phyloP scores from a whole-genome alignment of 345 rosid genomes.

The Kandelia obovata region DNA sequence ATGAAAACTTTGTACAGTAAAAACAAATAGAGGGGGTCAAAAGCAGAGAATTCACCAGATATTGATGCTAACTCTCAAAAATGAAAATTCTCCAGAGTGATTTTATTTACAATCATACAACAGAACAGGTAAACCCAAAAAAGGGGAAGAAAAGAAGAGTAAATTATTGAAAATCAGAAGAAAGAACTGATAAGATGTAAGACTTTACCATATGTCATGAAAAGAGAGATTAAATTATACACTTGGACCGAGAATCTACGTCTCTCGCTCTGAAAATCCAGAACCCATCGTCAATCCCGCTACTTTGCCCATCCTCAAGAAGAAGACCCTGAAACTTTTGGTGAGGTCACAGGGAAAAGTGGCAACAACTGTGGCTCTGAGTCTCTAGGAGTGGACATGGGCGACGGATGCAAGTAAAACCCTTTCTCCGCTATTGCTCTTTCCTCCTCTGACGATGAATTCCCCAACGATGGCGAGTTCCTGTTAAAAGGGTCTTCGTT shows the following conservation, averaged over 20 bases:
- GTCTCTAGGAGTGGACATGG: slow-evolving; percentile 29
- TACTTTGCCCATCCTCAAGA: slow-evolving; percentile 2
- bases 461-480: slow-evolving; percentile 56
- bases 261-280: slow-evolving; percentile 6
- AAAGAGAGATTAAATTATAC: slow-evolving; percentile 44
- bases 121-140: neutral
- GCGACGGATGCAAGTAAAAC: slow-evolving; percentile 43
- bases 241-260: slow-evolving; percentile 31
- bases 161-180: neutral
- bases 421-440: slow-evolving; percentile 37
- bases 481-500: slow-evolving; percentile 60
- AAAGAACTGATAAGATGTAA: slow-evolving; percentile 9
- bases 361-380: slow-evolving; percentile 34
- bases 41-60: neutral
- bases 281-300: slow-evolving; percentile 11
- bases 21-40: neutral
- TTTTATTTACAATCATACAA: neutral
- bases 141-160: neutral
- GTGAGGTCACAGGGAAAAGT: slow-evolving; percentile 40
- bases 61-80: neutral
- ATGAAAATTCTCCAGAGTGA: neutral
- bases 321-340: slow-evolving; percentile 21
- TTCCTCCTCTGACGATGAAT: slow-evolving; percentile 32
- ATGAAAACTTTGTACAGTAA: too few relatives aligned
- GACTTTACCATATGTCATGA: slow-evolving; percentile 30